Evolutionary conservation across 192 early-diverging fungal species (phyloP), one percentile per base, ranked within the genome.

Genomic region (Chytriomyces sp.): DNA sequence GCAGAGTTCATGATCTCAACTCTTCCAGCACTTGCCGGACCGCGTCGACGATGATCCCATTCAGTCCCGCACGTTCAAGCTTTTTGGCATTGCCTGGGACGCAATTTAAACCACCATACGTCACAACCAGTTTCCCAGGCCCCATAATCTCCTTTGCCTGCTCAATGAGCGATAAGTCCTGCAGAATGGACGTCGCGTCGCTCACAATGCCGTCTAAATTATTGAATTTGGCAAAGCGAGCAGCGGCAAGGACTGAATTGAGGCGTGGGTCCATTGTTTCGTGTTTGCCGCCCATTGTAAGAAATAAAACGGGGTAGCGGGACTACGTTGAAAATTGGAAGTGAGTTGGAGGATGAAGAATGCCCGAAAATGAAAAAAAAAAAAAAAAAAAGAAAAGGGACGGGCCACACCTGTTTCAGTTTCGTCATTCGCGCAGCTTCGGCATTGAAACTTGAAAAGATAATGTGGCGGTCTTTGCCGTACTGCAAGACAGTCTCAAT

Each of bases 401-500:
- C 35, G 35, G 1, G 35, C 0, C 66, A 45, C 49, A 86, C 86
- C 72, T 96, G 91, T 84, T 98, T 98, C 79, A 94, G 83, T 45
- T 91, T 93, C 13, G 96, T 83, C 79, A 96, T 80, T 59, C 94
- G 81, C 75, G 93, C 94, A 66, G 92, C 88, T 72, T 97, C 95
- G 0, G 97, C 93, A 78, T 97, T 93, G 80, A 98, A 98, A 18
- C 92, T 92, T 0, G 96, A 96, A 83, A 98, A 97, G 66, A 96
- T 91, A 45, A 98, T 91, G 13, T 90, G 89, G 6, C 97, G 89
- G 46, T 86, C 67, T 24, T 80, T 82, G 26, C 87, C 88, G 16
- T 86, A 69, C 9, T 89, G 82, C 72, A 92, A 93, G 20, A 96
- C 90, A 53, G 92, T 90, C 6, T 94, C 79, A 7, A 98, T 83